A percentile compares a stretch with the other conserved stretches of the same genome.
phyloP scores from a whole-genome alignment of 2,329 filamentous ascomycete species.

The Tolypocladium pustulatum region DNA sequence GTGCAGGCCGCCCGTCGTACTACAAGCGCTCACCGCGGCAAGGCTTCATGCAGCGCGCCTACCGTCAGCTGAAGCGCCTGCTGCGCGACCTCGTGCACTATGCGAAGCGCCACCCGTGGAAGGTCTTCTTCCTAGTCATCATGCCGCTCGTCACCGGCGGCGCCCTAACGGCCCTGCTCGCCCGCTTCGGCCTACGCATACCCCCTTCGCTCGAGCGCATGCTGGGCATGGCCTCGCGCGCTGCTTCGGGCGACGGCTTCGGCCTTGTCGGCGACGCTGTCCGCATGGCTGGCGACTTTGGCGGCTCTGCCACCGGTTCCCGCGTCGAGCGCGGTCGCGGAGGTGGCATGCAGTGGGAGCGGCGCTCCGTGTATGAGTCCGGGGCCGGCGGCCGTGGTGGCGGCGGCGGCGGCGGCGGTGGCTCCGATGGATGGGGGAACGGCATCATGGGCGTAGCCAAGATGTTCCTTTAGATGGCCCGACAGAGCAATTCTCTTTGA shows the following conservation, averaged over 20 bases:
- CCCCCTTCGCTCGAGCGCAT: conserved; percentile 52
- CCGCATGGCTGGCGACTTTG: conserved; percentile 35
- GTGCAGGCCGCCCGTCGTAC: conserved; percentile 45
- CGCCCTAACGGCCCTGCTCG: conserved; percentile 65
- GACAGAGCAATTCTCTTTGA: too few species aligned
- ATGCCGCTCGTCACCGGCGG: conserved; percentile 82
- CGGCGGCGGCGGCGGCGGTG: too few species aligned
- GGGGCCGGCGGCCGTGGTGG: conserved; percentile 13
- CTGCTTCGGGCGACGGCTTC: conserved; percentile 32
- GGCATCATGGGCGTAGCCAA: conserved; percentile 28
- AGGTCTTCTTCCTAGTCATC: conserved; percentile 78
- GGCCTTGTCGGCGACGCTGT: conserved; percentile 46
- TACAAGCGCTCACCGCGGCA: conserved; percentile 76
- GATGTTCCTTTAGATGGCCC: conserved; percentile 19
- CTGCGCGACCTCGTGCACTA: conserved; percentile 74
- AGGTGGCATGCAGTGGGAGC: conserved; percentile 27
- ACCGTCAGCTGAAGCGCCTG: conserved; percentile 67
- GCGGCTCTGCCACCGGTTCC: conserved; percentile 7
- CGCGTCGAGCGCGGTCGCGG: conserved; percentile 23
- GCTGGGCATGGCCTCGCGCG: conserved; percentile 42
- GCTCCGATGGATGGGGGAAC: conserved; percentile 20
- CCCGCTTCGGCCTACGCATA: conserved; percentile 68
- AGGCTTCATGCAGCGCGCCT: conserved; percentile 64
- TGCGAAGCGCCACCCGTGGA: conserved; percentile 72
- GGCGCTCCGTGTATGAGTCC: conserved; percentile 20